Percentiles rank a stretch among this genome's conserved stretches.
phyloP scores from a whole-genome alignment of 2,329 filamentous ascomycete genomes.

The Monosporascus cannonballus region DNA sequence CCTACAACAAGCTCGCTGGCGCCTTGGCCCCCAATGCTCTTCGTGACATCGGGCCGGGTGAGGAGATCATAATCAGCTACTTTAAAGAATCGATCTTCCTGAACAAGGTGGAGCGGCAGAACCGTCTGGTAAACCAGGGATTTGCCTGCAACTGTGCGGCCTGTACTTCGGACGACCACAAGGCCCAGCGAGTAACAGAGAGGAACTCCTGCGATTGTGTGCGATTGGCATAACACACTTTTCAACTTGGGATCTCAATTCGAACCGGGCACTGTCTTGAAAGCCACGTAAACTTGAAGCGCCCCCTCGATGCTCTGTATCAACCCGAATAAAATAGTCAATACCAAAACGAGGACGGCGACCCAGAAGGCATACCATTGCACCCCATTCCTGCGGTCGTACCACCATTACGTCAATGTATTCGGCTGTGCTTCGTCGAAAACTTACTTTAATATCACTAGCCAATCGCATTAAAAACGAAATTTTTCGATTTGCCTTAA shows the following conservation, averaged over 20 bases:
- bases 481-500: conserved; percentile 29
- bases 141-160: no score
- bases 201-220: no score
- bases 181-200: no score
- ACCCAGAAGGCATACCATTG: conserved; percentile 44
- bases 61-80: no score
- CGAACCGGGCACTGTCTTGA: background rate
- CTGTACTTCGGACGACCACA: no score
- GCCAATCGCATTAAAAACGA: conserved; percentile 34
- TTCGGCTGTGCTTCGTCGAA: conserved; percentile 32
- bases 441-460: conserved; percentile 35
- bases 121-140: no score
- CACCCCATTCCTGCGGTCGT: conserved; percentile 32
- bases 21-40: no score
- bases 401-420: conserved; percentile 35
- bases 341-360: conserved; percentile 29
- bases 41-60: no score
- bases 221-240: background rate
- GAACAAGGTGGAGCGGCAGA: no score
- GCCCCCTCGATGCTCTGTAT: conserved; percentile 34
- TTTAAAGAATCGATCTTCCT: no score
- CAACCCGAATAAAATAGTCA: conserved; percentile 34
- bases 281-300: conserved; percentile 29
- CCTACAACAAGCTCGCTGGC: no score
- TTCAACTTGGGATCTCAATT: background rate